phyloP scores from a whole-genome alignment of 148 eudicot species.

The Salicornia ramosissima region DNA sequence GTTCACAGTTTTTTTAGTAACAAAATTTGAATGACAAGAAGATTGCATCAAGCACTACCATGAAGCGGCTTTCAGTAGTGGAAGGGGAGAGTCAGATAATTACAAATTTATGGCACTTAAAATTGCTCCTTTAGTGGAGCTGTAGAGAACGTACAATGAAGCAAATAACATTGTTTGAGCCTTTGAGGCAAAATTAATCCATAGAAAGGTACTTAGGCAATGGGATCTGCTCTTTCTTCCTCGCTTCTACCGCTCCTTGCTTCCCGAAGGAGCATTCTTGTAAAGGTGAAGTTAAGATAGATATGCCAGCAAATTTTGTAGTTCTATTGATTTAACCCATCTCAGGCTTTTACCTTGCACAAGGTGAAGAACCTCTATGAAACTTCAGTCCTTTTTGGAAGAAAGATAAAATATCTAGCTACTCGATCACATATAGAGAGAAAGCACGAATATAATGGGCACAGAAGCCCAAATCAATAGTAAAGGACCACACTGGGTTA shows the following conservation, averaged over 20 bases:
- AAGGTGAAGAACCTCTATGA: not conserved
- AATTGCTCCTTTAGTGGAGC: not conserved
- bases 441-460: not conserved
- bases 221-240: too few relatives aligned
- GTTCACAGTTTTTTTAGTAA: not conserved
- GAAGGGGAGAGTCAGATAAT: not conserved
- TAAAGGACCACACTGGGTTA: not conserved
- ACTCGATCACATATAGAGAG: not conserved
- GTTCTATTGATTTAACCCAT: not conserved
- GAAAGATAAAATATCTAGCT: not conserved
- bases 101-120: not conserved
- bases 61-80: not conserved
- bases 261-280: not conserved
- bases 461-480: not conserved
- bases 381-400: not conserved
- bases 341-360: not conserved
- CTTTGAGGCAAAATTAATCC: not conserved
- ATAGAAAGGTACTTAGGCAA: not conserved
- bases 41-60: not conserved
- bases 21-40: not conserved
- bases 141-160: not conserved
- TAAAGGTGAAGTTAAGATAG: too few relatives aligned
- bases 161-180: not conserved
- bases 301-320: too few relatives aligned
- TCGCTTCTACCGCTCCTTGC: too few relatives aligned